Evolutionary conservation across 2,329 filamentous ascomycete species (phyloP), one percentile per base, ranked within the genome.

Genomic region (Hansfordia pulvinata): DNA sequence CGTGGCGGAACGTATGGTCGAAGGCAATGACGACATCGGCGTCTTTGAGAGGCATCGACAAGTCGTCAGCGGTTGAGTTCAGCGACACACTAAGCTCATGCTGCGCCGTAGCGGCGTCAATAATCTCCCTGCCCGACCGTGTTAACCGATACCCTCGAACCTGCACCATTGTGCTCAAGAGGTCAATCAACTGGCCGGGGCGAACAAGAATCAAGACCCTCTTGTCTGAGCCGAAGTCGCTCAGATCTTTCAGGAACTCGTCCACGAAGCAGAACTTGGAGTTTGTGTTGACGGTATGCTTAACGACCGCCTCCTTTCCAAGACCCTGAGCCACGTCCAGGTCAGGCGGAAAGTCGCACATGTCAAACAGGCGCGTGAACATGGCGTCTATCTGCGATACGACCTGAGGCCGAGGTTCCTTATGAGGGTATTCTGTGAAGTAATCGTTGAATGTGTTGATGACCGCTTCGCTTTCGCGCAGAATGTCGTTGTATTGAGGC

Each of bases 201-300:
- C 62, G 62, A 7, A 58, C 64, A 8, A 76, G 40, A 14, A 77
- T 58, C 10, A 73, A 46, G 6, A 76, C 44, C 19, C 58, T 63
- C 19, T 54, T 58, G 8, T 60, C 51, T 9, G 44, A 44, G 10
- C 36, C 35, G 8, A 50, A 43, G 10, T 50, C 44, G n/a, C 43
- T 40, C 8, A 73, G 40, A 7, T 46, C 40, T 12, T 60, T 49
- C 17, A 75, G 41, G 4, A 77, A 49, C 34, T 73, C 67, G 23
- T 57, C 62, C 5, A 75, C 38, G 36, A 77, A 76, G 17, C 58
- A 60, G 36, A 67, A 70, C 36, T 77, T 77, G 29, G 65, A 52
- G 43, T 71, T 76, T 8, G 66, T 62, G 27, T 62, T 62, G 29
- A 62, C 56, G 2, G 62, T 58, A 35, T 70, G 66, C 39, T 62